Evolutionary conservation across 164 flowering plant species (phyloP).

Genomic region (Hamamelis virginiana): DNA sequence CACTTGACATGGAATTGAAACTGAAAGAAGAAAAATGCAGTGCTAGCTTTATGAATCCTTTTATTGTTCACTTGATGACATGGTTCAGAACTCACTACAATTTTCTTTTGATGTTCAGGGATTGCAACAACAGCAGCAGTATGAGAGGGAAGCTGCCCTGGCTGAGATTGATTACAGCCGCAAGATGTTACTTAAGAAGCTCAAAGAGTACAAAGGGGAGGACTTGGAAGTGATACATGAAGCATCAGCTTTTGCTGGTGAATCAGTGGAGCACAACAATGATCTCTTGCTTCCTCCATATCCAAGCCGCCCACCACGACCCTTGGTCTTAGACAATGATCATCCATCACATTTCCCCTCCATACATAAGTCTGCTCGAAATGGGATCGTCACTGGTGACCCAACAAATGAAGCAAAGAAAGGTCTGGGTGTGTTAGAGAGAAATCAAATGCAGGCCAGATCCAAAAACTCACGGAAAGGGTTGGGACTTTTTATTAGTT

Average conservation of each 20-base stretch:
- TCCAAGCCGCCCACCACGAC: constrained; percentile 55
- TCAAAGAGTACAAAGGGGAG: constrained; percentile 77
- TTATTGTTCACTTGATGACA: background rate
- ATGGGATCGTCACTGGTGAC: constrained; percentile 29
- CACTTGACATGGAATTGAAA: background rate
- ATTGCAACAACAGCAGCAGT: constrained; percentile 75
- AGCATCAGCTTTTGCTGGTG: constrained; percentile 80
- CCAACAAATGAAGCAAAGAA: constrained; percentile 27
- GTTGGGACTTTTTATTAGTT: constrained; percentile 34
- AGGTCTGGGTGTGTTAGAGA: constrained; percentile 15
- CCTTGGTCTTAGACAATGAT: constrained; percentile 39
- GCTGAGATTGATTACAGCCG: constrained; percentile 81
- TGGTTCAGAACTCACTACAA: background rate
- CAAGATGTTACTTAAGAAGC: constrained; percentile 63
- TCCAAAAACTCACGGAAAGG: constrained; percentile 29
- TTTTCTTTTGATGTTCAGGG: constrained; percentile 36
- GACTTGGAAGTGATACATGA: constrained; percentile 83
- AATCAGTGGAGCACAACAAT: constrained; percentile 59
- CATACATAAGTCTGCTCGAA: constrained; percentile 27
- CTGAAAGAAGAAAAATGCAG: background rate
- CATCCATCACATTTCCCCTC: constrained; percentile 38
- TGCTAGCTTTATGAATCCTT: background rate
- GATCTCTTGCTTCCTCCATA: constrained; percentile 94
- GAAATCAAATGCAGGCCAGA: constrained; percentile 14
- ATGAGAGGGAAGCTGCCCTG: constrained; percentile 74